Conservation (phyloP, 1,139 yeast genomes). For the Yamadazyma triangularis region DNA sequence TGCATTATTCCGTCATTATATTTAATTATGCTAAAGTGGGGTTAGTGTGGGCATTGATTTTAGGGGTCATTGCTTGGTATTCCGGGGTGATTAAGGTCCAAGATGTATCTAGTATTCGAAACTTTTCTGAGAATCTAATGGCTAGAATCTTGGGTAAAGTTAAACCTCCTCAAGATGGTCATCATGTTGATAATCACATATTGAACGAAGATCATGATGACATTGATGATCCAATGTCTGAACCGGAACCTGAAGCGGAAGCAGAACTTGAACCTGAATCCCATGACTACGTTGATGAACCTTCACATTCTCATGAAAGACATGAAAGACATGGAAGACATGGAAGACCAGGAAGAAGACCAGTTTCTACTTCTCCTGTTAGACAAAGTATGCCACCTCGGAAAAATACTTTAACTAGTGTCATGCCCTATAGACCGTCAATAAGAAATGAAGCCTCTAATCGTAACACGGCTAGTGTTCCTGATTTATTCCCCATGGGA, state of each 20-base stretch:
- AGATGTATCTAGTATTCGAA: conserved; percentile 14
- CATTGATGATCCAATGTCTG: background rate
- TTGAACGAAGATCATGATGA: background rate
- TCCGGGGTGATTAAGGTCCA: conserved; percentile 23
- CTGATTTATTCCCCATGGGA: conserved; percentile 10
- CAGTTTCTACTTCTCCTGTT: conserved; percentile 4
- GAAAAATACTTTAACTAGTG: conserved; percentile 18
- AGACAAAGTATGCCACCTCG: conserved; percentile 7
- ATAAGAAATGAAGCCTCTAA: conserved; percentile 5
- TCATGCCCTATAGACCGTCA: conserved; percentile 21
- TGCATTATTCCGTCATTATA: conserved; percentile 16
- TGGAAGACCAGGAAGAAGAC: conserved; percentile 4
- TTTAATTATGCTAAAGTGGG: conserved; percentile 21
- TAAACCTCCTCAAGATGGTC: conserved; percentile 2
- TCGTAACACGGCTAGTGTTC: conserved; percentile 15
- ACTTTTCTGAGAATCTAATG: conserved; percentile 6
- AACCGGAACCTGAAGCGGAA: too few species aligned
- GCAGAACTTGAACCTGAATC: background rate
- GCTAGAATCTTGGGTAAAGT: conserved; percentile 7
- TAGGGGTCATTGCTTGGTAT: conserved; percentile 28
- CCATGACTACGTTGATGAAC: conserved; percentile 5
- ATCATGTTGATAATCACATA: background rate
- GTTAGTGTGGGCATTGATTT: conserved; percentile 20
- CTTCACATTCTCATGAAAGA: conserved; percentile 6
- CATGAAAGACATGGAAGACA: too few species aligned